phyloP scores from a whole-genome alignment of 2,329 filamentous ascomycete species.

The Stachybotrys echinatus region DNA sequence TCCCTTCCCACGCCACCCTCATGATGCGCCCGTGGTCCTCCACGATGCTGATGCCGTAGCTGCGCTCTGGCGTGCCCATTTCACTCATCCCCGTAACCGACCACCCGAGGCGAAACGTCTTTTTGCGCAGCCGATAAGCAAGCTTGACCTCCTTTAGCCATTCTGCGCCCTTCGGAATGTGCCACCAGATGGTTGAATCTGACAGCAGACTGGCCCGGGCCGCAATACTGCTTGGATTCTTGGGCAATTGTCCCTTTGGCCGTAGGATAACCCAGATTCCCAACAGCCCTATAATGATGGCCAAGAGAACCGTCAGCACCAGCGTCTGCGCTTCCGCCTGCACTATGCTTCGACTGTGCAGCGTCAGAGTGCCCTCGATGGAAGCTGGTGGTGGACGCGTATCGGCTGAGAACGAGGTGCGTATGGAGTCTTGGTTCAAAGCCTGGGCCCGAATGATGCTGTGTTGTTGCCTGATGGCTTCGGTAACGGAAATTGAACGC shows the following conservation, averaged over 20 bases:
- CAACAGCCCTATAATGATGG: conserved; percentile 11
- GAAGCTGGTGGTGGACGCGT: conserved; percentile 5
- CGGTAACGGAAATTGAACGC: conserved; percentile 14
- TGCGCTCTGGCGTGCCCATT: conserved; percentile 7
- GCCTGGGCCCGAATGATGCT: conserved; percentile 19
- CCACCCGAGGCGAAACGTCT: conserved; percentile 16
- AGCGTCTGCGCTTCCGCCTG: conserved; percentile 15
- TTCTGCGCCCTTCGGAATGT: conserved; percentile 18
- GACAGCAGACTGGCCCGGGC: conserved; percentile 21
- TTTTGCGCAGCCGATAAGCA: conserved; percentile 16
- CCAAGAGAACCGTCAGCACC: conserved; percentile 13
- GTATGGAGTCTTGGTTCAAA: conserved; percentile 13
- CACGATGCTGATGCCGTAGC: conserved; percentile 19
- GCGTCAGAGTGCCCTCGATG: conserved; percentile 13
- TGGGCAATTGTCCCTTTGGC: conserved; percentile 14
- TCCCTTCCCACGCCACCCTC: not conserved
- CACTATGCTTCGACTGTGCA: conserved; percentile 13
- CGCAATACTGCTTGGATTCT: conserved; percentile 21
- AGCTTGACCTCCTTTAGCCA: conserved; percentile 19
- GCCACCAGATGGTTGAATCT: conserved; percentile 20
- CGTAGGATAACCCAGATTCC: conserved; percentile 11
- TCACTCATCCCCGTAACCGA: conserved; percentile 11
- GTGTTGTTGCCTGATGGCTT: conserved; percentile 16
- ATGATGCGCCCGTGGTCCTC: conserved; percentile 14
- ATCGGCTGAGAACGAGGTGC: conserved; percentile 7